These are phyloP conservation scores for Leishmania guyanensis DNA, from an alignment of 208 protist species.

Conservation along the genomic window DNA sequence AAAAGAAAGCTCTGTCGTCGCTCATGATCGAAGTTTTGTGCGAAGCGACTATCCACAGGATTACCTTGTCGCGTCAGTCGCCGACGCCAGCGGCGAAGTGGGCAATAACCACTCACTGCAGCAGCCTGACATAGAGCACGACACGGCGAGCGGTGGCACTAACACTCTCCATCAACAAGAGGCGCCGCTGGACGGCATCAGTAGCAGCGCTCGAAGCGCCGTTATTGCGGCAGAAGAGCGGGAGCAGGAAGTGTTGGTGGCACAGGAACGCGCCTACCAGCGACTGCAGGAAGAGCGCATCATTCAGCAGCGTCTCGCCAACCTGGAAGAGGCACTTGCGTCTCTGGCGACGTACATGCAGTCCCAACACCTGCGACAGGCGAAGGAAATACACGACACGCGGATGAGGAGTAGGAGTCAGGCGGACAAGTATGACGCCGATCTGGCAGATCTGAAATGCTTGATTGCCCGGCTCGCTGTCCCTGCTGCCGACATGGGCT, in stretches of 20 bases:
- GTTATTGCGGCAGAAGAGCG: constrained; percentile 17
- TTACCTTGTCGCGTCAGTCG: constrained; percentile 12
- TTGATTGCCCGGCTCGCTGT: constrained; percentile 13
- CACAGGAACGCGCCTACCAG: constrained; percentile 24
- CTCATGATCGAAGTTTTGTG: constrained; percentile 38
- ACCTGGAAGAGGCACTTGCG: constrained; percentile 61
- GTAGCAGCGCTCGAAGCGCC: background rate
- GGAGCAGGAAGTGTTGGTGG: constrained; percentile 22
- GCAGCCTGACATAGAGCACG: background rate
- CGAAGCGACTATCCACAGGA: constrained; percentile 42
- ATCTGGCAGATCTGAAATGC: constrained; percentile 47
- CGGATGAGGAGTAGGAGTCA: constrained; percentile 34
- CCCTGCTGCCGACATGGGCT: background rate
- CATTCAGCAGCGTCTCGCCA: constrained; percentile 44
- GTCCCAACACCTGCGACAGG: constrained; percentile 28
- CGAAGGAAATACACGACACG: constrained; percentile 25
- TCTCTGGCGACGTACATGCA: constrained; percentile 49
- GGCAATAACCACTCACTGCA: background rate
- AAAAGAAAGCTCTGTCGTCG: background rate
- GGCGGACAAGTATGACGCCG: constrained; percentile 33
- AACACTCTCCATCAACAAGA: background rate
- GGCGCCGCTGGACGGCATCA: background rate
- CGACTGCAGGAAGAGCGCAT: constrained; percentile 25
- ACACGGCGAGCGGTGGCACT: background rate
- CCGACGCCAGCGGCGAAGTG: background rate